Evolutionary conservation across 352 stramenopile species (phyloP), one percentile per base, ranked within the genome.

Genomic region (Thalassiosira mediterranea): DNA sequence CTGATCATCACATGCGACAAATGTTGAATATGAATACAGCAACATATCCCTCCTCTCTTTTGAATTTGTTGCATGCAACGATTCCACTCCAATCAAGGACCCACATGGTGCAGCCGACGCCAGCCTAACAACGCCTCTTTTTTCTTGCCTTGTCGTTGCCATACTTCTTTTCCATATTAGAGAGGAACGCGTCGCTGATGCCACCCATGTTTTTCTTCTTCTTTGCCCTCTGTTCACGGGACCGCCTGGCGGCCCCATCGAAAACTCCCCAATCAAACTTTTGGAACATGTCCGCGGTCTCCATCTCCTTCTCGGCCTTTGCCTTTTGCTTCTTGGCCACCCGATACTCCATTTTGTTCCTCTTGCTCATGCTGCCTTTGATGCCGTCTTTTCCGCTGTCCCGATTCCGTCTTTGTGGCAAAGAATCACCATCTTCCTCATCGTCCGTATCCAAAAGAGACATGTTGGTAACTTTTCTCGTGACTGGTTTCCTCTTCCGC

Each of bases 271-370:
- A 79, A 58, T 74, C 49, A 37, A 68, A 67, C 15, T 51, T 63
- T 56, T 59, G 19, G 34, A 74, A 48, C 26, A 79, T 57, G 21
- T 62, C 47, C 2, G 70, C 52, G 19, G 72, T 23, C 15, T 79
- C 52, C 32, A 79, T 74, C 7, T 79, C 70, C 34, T 62, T 74
- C 11, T 40, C n/a, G 0, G 44, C 40, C 48, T 64, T 74, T 13
- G 46, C 38, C 54, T 73, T 79, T 19, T 44, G 70, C 19, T 74
- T 79, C 31, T 73, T 79, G 23, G 70, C 70, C 8, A 69, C 63
- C 3, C 53, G 70, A 40, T 68, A 79, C 8, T 79, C 62, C 61
- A 79, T 69, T 44, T 79, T 79, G 32, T 79, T 60, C 21, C 48
- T 26, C 44, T 64, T 73, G 28, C 61, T 74, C 70, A 79, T 79